Base-by-base conservation (phyloP, 2,329 filamentous ascomycete species). In the Cladophialophora bantiana region DNA sequence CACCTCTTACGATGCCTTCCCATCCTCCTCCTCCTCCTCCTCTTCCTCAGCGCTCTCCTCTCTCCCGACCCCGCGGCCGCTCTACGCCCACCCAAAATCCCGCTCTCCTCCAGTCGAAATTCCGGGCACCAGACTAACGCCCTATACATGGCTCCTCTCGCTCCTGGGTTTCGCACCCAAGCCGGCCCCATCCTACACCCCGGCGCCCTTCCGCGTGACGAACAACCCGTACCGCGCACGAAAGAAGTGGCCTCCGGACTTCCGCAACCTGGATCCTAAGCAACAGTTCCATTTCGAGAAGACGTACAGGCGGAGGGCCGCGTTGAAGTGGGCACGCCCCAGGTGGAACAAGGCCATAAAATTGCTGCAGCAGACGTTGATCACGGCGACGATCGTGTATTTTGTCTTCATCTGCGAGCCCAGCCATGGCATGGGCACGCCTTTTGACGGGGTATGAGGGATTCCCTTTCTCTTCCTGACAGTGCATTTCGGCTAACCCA, bases 201-300 rank as follows among this genome's bases (percentile, higher is more conserved):
- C 70, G 4, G 68, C 70, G 2, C 67, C 70, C n/a, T 70, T 74
- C 62, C 71, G 65, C 55, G 66, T 69, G 59, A 67, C 67, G 62
- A 83, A 81, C 70, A 89, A 87, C 72, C 85, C 84, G 26, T 89
- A 85, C 78, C 83, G 80, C 69, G 85, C 85, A 42, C 87, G 88
- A 76, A 85, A 85, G 67, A 78, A 80, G 76, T 90, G 88, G 88
- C 88, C 88, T 50, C 88, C 88, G 6, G 86, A 89, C 74, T 86
- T 90, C 77, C 79, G 80, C 64, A 83, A 86, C 70, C 80, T 90
- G 58, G 86, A 87, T 1, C 80, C 81, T n/a, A 88, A 86, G 74
- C 86, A 90, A 74, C 86, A 90, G 74, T 89, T 90, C 79, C 83
- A 85, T n/a, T 83, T 90, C 56, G 88, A 90, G 77, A 84, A 87